Evolutionary conservation across 208 protist genomes (phyloP).

Genomic region (Crithidia mellificae): DNA sequence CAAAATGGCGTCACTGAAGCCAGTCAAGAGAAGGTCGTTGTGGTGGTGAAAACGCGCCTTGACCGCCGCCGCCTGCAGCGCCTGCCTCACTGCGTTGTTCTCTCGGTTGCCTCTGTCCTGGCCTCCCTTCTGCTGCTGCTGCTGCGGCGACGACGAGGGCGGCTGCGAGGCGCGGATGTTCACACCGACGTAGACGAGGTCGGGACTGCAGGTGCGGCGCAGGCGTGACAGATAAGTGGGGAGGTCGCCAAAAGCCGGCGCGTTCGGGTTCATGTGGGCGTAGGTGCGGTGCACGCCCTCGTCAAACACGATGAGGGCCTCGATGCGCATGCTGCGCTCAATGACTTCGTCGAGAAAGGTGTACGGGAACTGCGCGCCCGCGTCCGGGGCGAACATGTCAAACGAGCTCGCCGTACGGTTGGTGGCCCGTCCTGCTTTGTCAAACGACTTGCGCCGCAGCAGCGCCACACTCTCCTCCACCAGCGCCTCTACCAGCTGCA

Average conservation of each 20-base stretch:
- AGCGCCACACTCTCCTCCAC: slow-evolving; percentile 13
- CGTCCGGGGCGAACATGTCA: slow-evolving; percentile 25
- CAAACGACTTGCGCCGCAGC: slow-evolving; percentile 15
- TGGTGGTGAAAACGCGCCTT: slow-evolving; percentile 54
- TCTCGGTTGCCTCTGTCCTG: background rate
- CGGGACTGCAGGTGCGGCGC: slow-evolving; percentile 78
- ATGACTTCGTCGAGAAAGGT: slow-evolving; percentile 72
- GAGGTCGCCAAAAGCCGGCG: slow-evolving; percentile 71
- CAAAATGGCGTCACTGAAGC: slow-evolving; percentile 92
- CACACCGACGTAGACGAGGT: slow-evolving; percentile 90
- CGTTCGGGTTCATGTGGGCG: slow-evolving; percentile 60
- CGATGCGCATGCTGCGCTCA: slow-evolving; percentile 44
- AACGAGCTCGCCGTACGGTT: slow-evolving; percentile 10
- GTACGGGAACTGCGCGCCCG: slow-evolving; percentile 69
- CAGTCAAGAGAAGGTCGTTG: slow-evolving; percentile 91
- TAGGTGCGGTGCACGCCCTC: slow-evolving; percentile 69
- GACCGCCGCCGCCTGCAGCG: slow-evolving; percentile 23
- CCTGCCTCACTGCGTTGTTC: background rate
- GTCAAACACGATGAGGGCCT: slow-evolving; percentile 79
- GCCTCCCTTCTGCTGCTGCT: background rate
- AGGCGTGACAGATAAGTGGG: slow-evolving; percentile 81
- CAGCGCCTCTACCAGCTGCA: slow-evolving; percentile 17
- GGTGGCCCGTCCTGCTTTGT: background rate
- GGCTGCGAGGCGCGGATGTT: slow-evolving; percentile 34
- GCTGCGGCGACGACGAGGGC: slow-evolving; percentile 4